These are phyloP conservation scores for Globisporangium radiosum DNA, from an alignment of 352 stramenopile genomes.

Conservation along the genomic window DNA sequence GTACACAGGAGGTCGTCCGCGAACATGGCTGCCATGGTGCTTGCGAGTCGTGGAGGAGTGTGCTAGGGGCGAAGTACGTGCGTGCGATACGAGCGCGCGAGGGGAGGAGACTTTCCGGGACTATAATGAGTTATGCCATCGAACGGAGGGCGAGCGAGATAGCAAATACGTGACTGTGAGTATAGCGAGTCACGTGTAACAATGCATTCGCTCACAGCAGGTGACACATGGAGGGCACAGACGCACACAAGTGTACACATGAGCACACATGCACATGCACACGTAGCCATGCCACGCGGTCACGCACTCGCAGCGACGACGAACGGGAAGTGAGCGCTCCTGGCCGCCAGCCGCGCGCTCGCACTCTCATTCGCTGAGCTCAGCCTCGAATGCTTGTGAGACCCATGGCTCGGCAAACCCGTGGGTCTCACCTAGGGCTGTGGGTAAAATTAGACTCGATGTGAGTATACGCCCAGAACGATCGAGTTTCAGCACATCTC, in stretches of 20 bases:
- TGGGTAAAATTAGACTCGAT: no score
- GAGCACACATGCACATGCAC: background rate
- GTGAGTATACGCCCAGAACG: no score
- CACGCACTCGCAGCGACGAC: constrained; percentile 16
- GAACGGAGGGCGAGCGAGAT: background rate
- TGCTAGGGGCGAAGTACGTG: background rate
- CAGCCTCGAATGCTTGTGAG: no score
- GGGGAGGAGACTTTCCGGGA: background rate
- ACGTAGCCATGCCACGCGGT: background rate
- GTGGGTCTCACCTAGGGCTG: no score
- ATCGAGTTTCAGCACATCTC: no score
- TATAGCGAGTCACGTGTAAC: no score
- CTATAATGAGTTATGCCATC: constrained; percentile 10
- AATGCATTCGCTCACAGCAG: background rate
- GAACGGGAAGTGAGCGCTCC: constrained; percentile 25
- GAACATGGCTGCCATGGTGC: background rate
- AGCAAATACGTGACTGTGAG: background rate
- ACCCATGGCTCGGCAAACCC: no score
- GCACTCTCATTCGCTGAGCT: no score
- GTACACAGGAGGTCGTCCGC: constrained; percentile 28
- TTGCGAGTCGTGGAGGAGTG: background rate
- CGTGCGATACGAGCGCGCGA: background rate
- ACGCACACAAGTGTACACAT: background rate
- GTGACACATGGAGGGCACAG: no score
- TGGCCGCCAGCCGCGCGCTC: no score